A percentile compares a stretch with the other conserved stretches of the same genome.
These are phyloP conservation scores for Hypholoma sublateritium DNA, from an alignment of 768 basidiomycete genomes.

Conservation along the genomic window DNA sequence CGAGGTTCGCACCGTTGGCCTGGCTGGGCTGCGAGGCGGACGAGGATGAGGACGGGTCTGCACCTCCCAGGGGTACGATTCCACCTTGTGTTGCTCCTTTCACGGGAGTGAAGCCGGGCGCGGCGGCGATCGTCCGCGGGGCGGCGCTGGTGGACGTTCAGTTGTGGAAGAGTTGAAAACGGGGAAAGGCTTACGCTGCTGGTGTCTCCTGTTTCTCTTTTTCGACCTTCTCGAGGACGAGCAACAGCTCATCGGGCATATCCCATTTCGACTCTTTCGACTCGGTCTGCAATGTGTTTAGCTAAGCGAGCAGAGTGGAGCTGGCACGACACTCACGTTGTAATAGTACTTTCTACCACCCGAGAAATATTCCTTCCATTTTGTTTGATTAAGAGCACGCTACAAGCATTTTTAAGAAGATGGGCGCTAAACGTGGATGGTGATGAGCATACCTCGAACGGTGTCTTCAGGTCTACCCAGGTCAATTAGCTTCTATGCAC, in stretches of 20 bases:
- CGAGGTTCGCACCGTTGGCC: constrained; percentile 45
- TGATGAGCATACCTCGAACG: constrained; percentile 70
- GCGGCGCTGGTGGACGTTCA: neutral
- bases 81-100: constrained; percentile 52
- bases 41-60: constrained; percentile 48
- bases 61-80: constrained; percentile 50
- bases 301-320: neutral
- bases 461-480: constrained; percentile 75
- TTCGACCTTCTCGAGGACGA: constrained; percentile 84
- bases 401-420: constrained; percentile 25
- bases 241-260: constrained; percentile 88
- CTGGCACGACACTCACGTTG: constrained; percentile 48
- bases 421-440: neutral
- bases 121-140: constrained; percentile 18
- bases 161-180: neutral
- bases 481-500: constrained; percentile 7
- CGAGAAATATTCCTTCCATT: constrained; percentile 97
- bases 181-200: neutral
- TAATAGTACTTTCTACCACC: constrained; percentile 92
- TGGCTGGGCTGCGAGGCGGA: constrained; percentile 49
- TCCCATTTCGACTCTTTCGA: constrained; percentile 98
- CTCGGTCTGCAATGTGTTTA: constrained; percentile 52
- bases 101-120: constrained; percentile 44
- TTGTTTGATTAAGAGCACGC: constrained; percentile 86
- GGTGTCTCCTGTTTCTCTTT: constrained; percentile 52